Evolutionary conservation across 345 rosid species (phyloP), one percentile per base, ranked within the genome.

Genomic region (Eucalyptus polyanthemos): DNA sequence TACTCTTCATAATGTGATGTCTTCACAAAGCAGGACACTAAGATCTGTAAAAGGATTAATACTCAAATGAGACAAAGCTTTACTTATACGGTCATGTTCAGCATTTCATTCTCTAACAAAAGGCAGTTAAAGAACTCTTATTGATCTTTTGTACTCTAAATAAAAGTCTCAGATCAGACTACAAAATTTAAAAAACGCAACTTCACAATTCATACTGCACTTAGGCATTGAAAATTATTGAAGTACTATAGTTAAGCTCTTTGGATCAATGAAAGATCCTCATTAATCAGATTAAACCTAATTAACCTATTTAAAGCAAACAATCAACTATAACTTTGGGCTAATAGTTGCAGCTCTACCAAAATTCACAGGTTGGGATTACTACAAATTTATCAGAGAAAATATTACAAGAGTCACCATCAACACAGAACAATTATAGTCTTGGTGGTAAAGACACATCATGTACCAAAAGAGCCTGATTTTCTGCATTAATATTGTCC

Each of bases 1-100:
- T 96, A 97, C 90, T 97, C 99, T 92, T 97, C 99, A 89, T 90
- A 89, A 93, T 91, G 98, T 58, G 99, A 95, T 60, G 99, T 98
- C 90, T 96, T 98, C 89, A 95, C 99, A 90, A 98, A 98, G 92
- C 99, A 96, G 53, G 98, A 98, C 54, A 98, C 91, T 89, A 98
- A 90, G 87, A 98, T 94, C 99, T 97, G 98, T 89, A 90, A 91
- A 56, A 93, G 54, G 31, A 87, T 40, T 40, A 37, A 21, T 22
- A 40, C 47, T 76, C 24, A 86, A 89, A 86, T 86, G 31, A 50
- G 62, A 53, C 24, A 31, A 49, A 86, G 88, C 62, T 86, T 86
- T 86, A 49, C 56, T 45, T 86, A 49, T 86, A 86, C 1, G 6
- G 34, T 86, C 11, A 14, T 34, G 45, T 51, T 19, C 54, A 37